Evolutionary conservation across 768 basidiomycete species (phyloP).

Genomic region (Tricholoma sp.): DNA sequence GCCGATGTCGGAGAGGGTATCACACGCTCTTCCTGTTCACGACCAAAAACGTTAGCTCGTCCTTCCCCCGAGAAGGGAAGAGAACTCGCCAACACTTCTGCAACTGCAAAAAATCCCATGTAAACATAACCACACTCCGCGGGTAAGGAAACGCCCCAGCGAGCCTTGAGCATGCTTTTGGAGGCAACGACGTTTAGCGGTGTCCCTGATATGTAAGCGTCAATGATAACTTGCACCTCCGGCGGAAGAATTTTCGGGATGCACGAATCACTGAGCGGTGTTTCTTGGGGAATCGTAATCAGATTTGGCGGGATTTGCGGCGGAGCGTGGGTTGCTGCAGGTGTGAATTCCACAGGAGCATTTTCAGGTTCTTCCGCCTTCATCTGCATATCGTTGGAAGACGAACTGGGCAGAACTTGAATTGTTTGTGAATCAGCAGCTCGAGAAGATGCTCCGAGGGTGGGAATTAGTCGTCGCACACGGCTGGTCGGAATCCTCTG

Average conservation of each 20-base stretch:
- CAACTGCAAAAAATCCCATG: constrained; percentile 44
- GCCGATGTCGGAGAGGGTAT: background rate
- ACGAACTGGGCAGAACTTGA: background rate
- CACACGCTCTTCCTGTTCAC: constrained; percentile 16
- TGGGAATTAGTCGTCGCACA: background rate
- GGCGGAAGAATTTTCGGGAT: constrained; percentile 31
- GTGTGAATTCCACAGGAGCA: background rate
- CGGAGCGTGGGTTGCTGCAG: background rate
- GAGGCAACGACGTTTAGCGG: constrained; percentile 41
- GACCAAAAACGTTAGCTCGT: background rate
- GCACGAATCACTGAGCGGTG: background rate
- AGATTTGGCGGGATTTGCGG: background rate
- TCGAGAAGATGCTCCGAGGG: background rate
- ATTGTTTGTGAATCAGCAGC: background rate
- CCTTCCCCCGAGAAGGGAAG: background rate
- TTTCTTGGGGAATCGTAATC: background rate
- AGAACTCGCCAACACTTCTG: constrained; percentile 30
- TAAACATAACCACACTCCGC: constrained; percentile 35
- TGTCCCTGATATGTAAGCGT: constrained; percentile 29
- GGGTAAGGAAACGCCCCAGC: constrained; percentile 29
- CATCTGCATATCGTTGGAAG: background rate
- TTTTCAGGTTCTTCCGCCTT: background rate
- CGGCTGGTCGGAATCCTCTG: background rate
- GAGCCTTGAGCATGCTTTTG: constrained; percentile 16
- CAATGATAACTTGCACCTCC: constrained; percentile 38